Conservation (phyloP, 257 asterid species). For the Striga asiatica region DNA sequence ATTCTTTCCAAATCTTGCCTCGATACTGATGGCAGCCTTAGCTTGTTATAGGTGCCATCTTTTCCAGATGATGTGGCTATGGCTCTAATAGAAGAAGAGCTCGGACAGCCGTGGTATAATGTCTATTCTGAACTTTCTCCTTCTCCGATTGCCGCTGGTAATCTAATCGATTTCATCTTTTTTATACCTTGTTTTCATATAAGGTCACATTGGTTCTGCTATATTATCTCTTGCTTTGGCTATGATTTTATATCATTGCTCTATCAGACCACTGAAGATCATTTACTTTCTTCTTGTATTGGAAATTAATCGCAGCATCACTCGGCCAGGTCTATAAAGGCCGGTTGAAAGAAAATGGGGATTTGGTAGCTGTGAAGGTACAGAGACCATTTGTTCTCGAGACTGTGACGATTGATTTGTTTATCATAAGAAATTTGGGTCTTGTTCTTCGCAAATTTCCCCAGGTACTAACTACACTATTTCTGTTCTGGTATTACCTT, state of each 20-base stretch:
- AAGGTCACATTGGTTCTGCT: not conserved
- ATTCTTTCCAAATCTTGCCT: no score
- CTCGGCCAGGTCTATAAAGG: conserved; percentile 99
- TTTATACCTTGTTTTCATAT: not conserved
- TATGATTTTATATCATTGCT: not conserved
- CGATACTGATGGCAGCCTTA: no score
- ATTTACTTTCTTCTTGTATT: conserved; percentile 8
- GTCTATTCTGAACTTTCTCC: conserved; percentile 87
- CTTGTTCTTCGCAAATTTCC: conserved; percentile 89
- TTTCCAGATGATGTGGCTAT: conserved; percentile 97
- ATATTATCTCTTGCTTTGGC: not conserved
- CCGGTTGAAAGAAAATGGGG: conserved; percentile 88
- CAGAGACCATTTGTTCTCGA: conserved; percentile 99
- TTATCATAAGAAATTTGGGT: conserved; percentile 76
- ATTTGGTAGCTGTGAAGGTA: conserved; percentile 92
- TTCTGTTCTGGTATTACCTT: conserved; percentile 11
- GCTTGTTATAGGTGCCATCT: conserved; percentile 91
- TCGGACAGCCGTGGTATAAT: conserved; percentile 87
- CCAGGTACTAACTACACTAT: conserved; percentile 40
- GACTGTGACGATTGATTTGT: conserved; percentile 93
- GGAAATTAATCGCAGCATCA: conserved; percentile 64
- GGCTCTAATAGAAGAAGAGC: conserved; percentile 97
- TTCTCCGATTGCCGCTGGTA: conserved; percentile 99
- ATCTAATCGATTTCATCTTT: conserved; percentile 21
- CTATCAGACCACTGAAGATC: conserved; percentile 14